Percentiles rank a stretch among this genome's conserved stretches.
phyloP scores from a whole-genome alignment of 1,139 yeast species.

The Blastobotrys petasosporus region DNA sequence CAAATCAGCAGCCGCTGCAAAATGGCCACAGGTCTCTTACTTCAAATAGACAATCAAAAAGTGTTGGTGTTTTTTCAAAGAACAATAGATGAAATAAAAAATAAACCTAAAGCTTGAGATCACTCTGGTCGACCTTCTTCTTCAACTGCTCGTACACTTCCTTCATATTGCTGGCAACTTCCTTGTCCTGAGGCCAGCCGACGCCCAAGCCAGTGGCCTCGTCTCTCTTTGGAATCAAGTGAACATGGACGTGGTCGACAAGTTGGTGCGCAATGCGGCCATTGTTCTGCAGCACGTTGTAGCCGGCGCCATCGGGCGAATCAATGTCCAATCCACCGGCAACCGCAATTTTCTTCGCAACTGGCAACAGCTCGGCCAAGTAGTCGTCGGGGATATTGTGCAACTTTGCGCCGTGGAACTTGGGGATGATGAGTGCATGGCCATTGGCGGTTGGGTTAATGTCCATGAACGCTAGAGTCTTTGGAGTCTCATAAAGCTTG shows the following conservation, averaged over 20 bases:
- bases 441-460: conserved; percentile 88
- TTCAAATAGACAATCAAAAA: conserved; percentile 1
- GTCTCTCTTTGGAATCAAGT: conserved; percentile 82
- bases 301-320: conserved; percentile 68
- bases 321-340: conserved; percentile 57
- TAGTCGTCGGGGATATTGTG: conserved; percentile 91
- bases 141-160: conserved; percentile 57
- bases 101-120: conserved; percentile 4
- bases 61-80: background rate
- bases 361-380: conserved; percentile 75
- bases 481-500: conserved; percentile 77
- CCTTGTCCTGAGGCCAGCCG: conserved; percentile 84
- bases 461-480: conserved; percentile 78
- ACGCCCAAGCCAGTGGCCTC: conserved; percentile 66
- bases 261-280: conserved; percentile 91
- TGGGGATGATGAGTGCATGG: conserved; percentile 84
- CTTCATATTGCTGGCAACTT: conserved; percentile 58
- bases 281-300: conserved; percentile 85
- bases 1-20: conserved; percentile 12
- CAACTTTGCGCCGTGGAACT: conserved; percentile 83
- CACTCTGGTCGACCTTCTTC: conserved; percentile 36
- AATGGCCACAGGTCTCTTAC: conserved; percentile 20
- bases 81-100: background rate
- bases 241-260: conserved; percentile 95
- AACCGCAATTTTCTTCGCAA: conserved; percentile 75